phyloP scores from a whole-genome alignment of 2,329 filamentous ascomycete species.

The Penicillium freii region DNA sequence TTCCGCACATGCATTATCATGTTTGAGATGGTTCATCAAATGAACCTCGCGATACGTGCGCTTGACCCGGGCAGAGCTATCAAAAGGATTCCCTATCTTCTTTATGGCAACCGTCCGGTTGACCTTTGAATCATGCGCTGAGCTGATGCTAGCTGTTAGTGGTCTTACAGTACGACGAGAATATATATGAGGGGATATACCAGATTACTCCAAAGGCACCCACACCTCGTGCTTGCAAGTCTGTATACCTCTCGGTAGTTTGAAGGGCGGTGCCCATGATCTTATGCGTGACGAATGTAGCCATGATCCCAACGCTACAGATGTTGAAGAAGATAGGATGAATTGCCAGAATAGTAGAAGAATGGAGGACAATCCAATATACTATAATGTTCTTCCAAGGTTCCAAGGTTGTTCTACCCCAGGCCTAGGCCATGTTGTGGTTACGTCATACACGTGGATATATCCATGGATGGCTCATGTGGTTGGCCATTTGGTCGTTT shows the following conservation, averaged over 20 bases:
- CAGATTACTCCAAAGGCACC: constrained; percentile 6
- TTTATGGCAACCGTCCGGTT: constrained; percentile 6
- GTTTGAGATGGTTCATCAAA: constrained; percentile 4
- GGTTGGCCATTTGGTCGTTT: not conserved
- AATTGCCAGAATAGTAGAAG: not conserved
- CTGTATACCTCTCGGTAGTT: constrained; percentile 1
- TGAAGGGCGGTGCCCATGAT: constrained; percentile 6
- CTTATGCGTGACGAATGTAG: not conserved
- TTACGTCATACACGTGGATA: not conserved
- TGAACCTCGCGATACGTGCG: constrained; percentile 12
- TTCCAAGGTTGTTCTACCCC: not conserved
- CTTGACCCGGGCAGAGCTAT: not conserved
- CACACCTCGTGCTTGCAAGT: not conserved
- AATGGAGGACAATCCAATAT: not conserved
- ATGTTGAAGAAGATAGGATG: not conserved
- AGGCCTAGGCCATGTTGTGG: not conserved
- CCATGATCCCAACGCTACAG: not conserved
- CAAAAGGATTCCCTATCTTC: constrained; percentile 5
- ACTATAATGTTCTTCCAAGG: not conserved
- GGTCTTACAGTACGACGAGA: not conserved
- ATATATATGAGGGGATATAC: not conserved
- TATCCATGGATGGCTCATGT: not conserved
- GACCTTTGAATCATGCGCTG: not conserved
- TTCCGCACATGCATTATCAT: constrained; percentile 8
- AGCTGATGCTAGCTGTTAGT: constrained; percentile 1